Evolutionary conservation across 768 basidiomycete genomes (phyloP).

Genomic region (Dioszegia crocea): DNA sequence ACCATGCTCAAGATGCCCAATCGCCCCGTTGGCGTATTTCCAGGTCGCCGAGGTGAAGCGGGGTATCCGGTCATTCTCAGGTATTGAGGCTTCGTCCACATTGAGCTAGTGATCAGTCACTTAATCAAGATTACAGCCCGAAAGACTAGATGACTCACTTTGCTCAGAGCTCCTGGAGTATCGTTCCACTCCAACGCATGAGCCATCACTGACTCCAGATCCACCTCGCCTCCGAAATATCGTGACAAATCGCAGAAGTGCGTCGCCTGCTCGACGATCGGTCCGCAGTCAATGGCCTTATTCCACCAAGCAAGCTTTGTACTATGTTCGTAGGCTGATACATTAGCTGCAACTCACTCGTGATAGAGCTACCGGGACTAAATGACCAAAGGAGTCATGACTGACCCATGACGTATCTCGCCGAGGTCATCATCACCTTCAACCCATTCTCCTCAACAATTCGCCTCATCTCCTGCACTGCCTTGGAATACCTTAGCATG

Average conservation of each 20-base stretch:
- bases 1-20: constrained; percentile 84
- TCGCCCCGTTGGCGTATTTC: constrained; percentile 92
- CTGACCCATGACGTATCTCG: constrained; percentile 81
- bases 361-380: too few relatives aligned
- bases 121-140: too few relatives aligned
- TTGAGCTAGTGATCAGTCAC: too few relatives aligned
- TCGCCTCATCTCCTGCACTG: constrained; percentile 92
- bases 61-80: constrained; percentile 84
- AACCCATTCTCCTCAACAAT: constrained; percentile 91
- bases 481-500: constrained; percentile 89
- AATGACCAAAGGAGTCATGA: too few relatives aligned
- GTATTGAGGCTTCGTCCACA: constrained; percentile 78
- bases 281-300: constrained; percentile 50
- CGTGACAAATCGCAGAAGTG: constrained; percentile 96
- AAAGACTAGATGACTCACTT: constrained; percentile 51
- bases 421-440: constrained; percentile 91
- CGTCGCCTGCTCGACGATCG: constrained; percentile 58
- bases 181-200: constrained; percentile 54
- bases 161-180: not conserved
- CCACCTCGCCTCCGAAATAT: constrained; percentile 94
- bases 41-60: constrained; percentile 85
- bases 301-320: constrained; percentile 51
- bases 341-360: too few relatives aligned
- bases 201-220: constrained; percentile 61
- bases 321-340: constrained; percentile 50